Base-by-base conservation (phyloP, 768 basidiomycete genomes). In the Lactarius indigo region DNA sequence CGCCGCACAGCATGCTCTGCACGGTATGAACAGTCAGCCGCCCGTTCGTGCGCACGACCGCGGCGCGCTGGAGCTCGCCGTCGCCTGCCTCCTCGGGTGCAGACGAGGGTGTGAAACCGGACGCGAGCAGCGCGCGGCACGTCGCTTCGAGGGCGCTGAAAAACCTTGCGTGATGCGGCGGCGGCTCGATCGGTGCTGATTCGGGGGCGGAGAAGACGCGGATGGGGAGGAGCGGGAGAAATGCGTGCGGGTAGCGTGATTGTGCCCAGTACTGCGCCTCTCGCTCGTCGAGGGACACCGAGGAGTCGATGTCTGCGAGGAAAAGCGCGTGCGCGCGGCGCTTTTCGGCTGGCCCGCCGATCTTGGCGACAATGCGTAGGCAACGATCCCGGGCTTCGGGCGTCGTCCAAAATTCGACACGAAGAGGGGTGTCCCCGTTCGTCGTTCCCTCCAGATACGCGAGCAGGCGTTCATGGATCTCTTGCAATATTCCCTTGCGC, bases 401-500 rank as follows among this genome's bases (percentile, higher is more conserved):
- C 0, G 92, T 95, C 6, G 90, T 88, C 90, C 91, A 96, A 67
- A 94, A 93, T 56, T 84, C 80, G 8, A 90, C 78, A 2, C 74
- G 41, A 17, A 61, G 57, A 20, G 61, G 68, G 12, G n/a, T 17
- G 12, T 18, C 35, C 26, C 56, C 31, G 31, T 12, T 3, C 37
- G 4, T 37, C 35, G 35, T 13, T 37, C 12, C n/a, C 12, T 44
- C 50, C 28, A n/a, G 26, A 54, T 18, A 47, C 4, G 75, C 59
- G 10, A 70, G 23, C 12, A 87, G 73, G 41, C 83, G 82, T 30
- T 85, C 82, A 57, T 78, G 77, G 52, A 93, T 81, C 66, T 90
- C 89, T 61, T 88, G 79, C 3, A 94, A 75, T 37, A 91, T 71
- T 0, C 82, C 81, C 61, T 78, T 83, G 9, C 78, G 75, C 85